Evolutionary conservation across 23 red algal genomes (phyloP).

Genomic region (Cyanidiococcus yangmingshanensis): DNA sequence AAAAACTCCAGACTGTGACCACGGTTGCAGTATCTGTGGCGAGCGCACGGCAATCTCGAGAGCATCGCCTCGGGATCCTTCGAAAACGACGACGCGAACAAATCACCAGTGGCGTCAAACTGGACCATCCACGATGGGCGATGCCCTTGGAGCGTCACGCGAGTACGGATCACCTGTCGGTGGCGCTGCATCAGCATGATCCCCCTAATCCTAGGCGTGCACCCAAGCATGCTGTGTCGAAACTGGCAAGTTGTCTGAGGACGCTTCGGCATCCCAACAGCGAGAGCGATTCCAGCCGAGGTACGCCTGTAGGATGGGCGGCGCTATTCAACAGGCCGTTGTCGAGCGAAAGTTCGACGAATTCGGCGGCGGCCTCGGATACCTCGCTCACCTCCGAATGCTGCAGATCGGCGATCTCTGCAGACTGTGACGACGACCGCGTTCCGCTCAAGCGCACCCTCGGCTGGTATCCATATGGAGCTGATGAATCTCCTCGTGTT

Average conservation of each 20-base stretch:
- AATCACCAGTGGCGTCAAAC: not conserved
- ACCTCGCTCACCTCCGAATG: not conserved
- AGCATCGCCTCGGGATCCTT: not conserved
- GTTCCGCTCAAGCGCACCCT: too few relatives aligned
- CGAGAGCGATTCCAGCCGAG: not conserved
- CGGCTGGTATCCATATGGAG: too few relatives aligned
- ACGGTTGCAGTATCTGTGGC: too few relatives aligned
- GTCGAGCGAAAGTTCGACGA: not conserved
- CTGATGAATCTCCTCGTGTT: too few relatives aligned
- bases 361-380: not conserved
- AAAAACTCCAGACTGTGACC: too few relatives aligned
- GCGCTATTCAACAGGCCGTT: not conserved
- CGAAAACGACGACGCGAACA: not conserved
- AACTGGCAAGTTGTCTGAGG: not conserved
- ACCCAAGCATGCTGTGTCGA: not conserved
- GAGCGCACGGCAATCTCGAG: not conserved
- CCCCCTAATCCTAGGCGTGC: not conserved
- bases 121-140: too few relatives aligned
- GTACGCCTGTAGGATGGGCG: not conserved
- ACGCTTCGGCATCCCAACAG: not conserved
- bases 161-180: too few relatives aligned
- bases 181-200: not conserved
- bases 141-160: too few relatives aligned
- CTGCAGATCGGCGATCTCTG: not conserved
- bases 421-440: too few relatives aligned